Base-by-base conservation (phyloP, 352 stramenopile species). In the Pythium dissimile region DNA sequence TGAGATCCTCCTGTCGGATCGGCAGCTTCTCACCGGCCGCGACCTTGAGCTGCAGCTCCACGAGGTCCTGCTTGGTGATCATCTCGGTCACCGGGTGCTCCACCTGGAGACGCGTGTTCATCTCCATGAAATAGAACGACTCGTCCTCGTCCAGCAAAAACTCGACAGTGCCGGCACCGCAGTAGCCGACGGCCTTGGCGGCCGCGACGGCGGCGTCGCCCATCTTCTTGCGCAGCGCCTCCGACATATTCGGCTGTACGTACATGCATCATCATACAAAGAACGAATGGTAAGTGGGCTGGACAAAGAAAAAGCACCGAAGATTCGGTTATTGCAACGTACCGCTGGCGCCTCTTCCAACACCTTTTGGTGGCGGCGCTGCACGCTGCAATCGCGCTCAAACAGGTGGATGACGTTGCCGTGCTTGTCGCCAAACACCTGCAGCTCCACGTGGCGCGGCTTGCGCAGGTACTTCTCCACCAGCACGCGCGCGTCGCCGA, bases 81-180 rank as follows among this genome's bases (percentile, higher is more conserved):
- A 96, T 80, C 73, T 97, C 90, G 5, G 91, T 97, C 34, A 97
- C 88, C 1, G 87, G 88, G 59, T 97, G 91, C 63, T 97, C 88
- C 15, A 98, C 92, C 72, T 98, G 92, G n/a, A 98, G 71, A 21
- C 92, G 89, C 31, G 92, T 98, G 81, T 98, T 98, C 90, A 98
- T 98, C 65, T 98, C 93, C 86, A 98, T 96, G 56, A 98, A 98
- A 64, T 97, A 98, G 59, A 98, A 98, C 23, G 79, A 86, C 54
- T 94, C 83, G 59, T 92, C 77, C 32, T 92, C 75, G 66, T 98
- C 92, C 41, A 96, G 57, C 21, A 98, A 75, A 63, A 98, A 98
- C 72, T 98, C 92, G 30, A 98, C 92, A 11, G 92, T 98, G 37
- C 92, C 92, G 28, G 92, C 92, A 18, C 89, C 89, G 53, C 94